Evolutionary conservation across 177 flowering plant species (phyloP).

Genomic region (Vitis hybrid): DNA sequence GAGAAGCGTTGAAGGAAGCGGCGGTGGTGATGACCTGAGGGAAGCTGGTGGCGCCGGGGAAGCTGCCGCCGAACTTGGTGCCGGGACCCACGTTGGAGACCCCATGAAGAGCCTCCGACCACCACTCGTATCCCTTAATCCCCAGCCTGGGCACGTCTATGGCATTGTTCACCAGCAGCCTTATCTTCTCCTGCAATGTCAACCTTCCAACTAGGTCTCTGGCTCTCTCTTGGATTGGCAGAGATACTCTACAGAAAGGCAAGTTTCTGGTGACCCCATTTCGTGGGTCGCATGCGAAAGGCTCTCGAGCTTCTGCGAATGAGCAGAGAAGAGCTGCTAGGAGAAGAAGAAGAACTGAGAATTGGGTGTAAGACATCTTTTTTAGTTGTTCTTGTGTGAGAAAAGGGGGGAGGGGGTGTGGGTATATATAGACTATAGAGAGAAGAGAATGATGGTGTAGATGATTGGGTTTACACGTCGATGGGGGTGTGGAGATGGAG

Average conservation of each 20-base stretch:
- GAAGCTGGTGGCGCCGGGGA: conserved; percentile 83
- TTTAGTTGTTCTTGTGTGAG: not conserved
- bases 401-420: not conserved
- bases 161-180: conserved; percentile 68
- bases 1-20: conserved; percentile 70
- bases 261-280: conserved; percentile 35
- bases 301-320: conserved; percentile 23
- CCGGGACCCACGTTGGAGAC: conserved; percentile 77
- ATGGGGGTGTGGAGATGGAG: conserved; percentile 4
- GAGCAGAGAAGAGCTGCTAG: not conserved
- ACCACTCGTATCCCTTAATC: conserved; percentile 76
- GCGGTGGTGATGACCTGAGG: conserved; percentile 84
- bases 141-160: conserved; percentile 67
- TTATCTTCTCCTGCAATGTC: conserved; percentile 67
- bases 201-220: conserved; percentile 65
- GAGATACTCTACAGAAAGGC: conserved; percentile 37
- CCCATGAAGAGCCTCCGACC: conserved; percentile 95
- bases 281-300: conserved; percentile 60
- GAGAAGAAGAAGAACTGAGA: not conserved
- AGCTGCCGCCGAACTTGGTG: conserved; percentile 49
- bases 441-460: conserved; percentile 5
- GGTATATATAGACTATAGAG: conserved; percentile 4
- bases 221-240: conserved; percentile 50
- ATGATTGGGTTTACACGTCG: conserved; percentile 42
- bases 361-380: not conserved